Conservation (phyloP, 177 flowering plant genomes). For the Vitis hybrid region DNA sequence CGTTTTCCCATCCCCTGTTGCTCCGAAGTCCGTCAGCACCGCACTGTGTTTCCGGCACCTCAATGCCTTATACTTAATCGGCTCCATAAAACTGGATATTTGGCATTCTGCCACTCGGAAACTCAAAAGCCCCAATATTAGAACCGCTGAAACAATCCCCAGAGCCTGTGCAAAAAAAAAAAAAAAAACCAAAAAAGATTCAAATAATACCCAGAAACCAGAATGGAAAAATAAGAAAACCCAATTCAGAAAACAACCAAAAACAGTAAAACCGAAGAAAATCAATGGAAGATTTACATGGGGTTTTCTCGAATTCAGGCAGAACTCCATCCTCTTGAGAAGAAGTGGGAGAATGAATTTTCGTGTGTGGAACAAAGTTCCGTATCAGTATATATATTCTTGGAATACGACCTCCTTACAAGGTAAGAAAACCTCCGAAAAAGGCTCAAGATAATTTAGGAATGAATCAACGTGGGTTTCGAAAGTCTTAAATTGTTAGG, state of each 20-base stretch:
- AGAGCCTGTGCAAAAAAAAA: background rate
- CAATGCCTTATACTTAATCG: conserved; percentile 22
- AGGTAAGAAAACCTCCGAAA: background rate
- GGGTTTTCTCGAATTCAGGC: background rate
- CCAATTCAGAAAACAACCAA: background rate
- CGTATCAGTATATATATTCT: background rate
- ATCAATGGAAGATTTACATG: background rate
- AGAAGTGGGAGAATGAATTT: background rate
- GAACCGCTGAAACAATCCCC: background rate
- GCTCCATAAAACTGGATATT: background rate
- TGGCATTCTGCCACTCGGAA: conserved; percentile 1
- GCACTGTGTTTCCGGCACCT: conserved; percentile 49
- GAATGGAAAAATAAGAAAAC: background rate
- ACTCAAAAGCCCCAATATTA: conserved; percentile 11
- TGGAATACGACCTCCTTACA: too few species aligned
- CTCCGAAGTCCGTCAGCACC: conserved; percentile 45
- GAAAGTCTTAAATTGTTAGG: too few species aligned
- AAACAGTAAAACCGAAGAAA: background rate
- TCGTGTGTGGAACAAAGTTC: background rate
- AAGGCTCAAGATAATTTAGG: too few species aligned
- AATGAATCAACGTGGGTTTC: too few species aligned
- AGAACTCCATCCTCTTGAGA: background rate
- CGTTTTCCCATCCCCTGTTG: conserved; percentile 48
- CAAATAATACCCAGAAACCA: conserved; percentile 1
- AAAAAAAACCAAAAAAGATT: background rate